Evolutionary conservation across 345 rosid species (phyloP).

Genomic region (Hibiscus tridactylites): DNA sequence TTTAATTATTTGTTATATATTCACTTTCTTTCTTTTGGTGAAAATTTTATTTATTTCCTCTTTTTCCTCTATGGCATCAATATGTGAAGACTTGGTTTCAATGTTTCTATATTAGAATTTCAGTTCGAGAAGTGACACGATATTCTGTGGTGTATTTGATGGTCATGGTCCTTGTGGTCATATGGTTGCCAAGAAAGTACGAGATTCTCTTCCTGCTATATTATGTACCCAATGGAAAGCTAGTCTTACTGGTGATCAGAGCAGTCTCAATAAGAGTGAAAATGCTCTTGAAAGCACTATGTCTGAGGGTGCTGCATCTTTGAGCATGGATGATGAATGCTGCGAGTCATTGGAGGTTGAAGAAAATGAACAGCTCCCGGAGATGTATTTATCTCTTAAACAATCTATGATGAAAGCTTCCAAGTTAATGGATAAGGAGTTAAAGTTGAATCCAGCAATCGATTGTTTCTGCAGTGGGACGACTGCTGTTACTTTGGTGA

Average conservation of each 20-base stretch:
- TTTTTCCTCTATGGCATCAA: not conserved
- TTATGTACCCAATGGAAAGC: constrained; percentile 54
- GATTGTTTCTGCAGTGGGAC: constrained; percentile 98
- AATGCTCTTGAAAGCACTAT: constrained; percentile 22
- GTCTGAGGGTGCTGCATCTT: constrained; percentile 36
- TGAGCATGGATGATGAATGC: constrained; percentile 63
- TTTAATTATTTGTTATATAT: not conserved
- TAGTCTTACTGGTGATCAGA: constrained; percentile 24
- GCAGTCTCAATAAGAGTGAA: constrained; percentile 16
- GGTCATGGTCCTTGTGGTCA: constrained; percentile 98
- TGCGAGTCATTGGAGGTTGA: constrained; percentile 38
- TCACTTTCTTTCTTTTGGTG: not conserved
- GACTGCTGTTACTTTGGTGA: constrained; percentile 82
- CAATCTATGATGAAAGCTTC: constrained; percentile 65
- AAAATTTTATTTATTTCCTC: not conserved
- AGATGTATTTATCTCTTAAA: constrained; percentile 54
- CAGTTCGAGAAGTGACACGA: constrained; percentile 53
- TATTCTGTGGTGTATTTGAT: constrained; percentile 90
- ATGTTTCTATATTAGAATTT: constrained; percentile 50
- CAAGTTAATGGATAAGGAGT: constrained; percentile 74
- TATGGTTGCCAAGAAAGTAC: constrained; percentile 86
- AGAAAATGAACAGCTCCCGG: constrained; percentile 47
- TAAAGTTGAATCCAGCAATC: constrained; percentile 72
- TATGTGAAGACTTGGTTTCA: constrained; percentile 22
- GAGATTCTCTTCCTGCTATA: constrained; percentile 70